Evolutionary conservation across 345 rosid genomes (phyloP), one percentile per base, ranked within the genome.

Genomic region (Passiflora organensis): DNA sequence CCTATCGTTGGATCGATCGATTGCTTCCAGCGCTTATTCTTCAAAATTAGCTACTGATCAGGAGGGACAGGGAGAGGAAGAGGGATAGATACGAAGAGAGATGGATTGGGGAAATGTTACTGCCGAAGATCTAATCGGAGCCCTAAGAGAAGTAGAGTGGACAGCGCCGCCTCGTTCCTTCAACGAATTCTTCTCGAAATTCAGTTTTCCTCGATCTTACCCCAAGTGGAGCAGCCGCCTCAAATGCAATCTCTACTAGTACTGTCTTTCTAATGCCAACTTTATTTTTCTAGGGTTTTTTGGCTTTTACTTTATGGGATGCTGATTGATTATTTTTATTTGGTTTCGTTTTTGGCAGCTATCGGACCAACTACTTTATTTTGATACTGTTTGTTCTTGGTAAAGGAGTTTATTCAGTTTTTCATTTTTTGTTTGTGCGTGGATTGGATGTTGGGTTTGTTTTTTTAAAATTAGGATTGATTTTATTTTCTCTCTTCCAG

Each of bases 31-130:
- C n/a, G n/a, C n/a, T n/a, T n/a, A 28, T 2, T 28, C 34, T 28
- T 28, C 34, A 28, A 28, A 28, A 28, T 28, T 8, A 2, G 5
- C 34, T n/a, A n/a, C n/a, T n/a, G n/a, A n/a, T n/a, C n/a, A n/a
- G n/a, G n/a, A n/a, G n/a, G n/a, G 34, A 28, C 34, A 28, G 8
- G 5, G 34, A 28, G 8, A 8, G 34, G 34, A 28, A 28, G 34
- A 28, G 34, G n/a, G n/a, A n/a, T n/a, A n/a, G n/a, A n/a, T n/a
- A n/a, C n/a, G n/a, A n/a, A 28, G 5, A 28, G 34, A 28, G 34
- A 91, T 94, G 99, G 99, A 94, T 79, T 94, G 97, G 97, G 99
- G 95, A 59, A 94, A 70, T 63, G 97, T 94, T 54, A 89, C 97
- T 10, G 88, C 79, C 0, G 96, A 94, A 59, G 99, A 94, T 75